Base-by-base conservation (phyloP, 2,329 filamentous ascomycete genomes). In the Nemania abortiva region DNA sequence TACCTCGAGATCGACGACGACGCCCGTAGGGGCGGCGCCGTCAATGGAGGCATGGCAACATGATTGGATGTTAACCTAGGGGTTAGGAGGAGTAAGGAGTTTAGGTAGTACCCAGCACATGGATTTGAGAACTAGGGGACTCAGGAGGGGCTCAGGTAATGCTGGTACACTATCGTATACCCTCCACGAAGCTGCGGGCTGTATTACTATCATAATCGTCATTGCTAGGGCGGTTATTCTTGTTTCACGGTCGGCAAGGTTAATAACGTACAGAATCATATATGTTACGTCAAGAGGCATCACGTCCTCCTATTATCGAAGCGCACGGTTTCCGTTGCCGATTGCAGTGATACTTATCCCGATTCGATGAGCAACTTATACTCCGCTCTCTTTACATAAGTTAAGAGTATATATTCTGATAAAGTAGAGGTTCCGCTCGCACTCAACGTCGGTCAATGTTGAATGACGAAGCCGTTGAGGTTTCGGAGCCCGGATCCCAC, bases 41-140 rank as follows among this genome's bases (percentile, higher is more conserved):
- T 60, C 6, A 67, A 74, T 29, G 57, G 66, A 56, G 58, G 69
- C 50, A 66, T 73, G 65, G 69, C 68, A 45, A 72, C 71, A 39
- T 54, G 68, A 42, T 49, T 76, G 66, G 62, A 68, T 22, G 73
- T 64, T 52, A 34, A 66, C 24, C 2, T 27, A 27, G 31, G 49
- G 65, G 29, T 74, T 42, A 70, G 15, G 11, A 27, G 22, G 15
- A 34, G 13, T 45, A 4, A 20, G 6, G 57, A 24, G 20, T 57
- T 39, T 9, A 47, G 5, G 6, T 20, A 29, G 18, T 58, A 53
- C 49, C 34, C 22, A 10, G 24, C 5, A n/a, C 18, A 10, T 50
- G 13, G 11, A 0, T 52, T 58, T 39, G 29, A 57, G 10, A 34
- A 50, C 6, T 3, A 4, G 27, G n/a, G 15, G 9, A 39, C 20